Conservation (phyloP, 2,329 filamentous ascomycete species). For the Diaporthe nobilis region DNA sequence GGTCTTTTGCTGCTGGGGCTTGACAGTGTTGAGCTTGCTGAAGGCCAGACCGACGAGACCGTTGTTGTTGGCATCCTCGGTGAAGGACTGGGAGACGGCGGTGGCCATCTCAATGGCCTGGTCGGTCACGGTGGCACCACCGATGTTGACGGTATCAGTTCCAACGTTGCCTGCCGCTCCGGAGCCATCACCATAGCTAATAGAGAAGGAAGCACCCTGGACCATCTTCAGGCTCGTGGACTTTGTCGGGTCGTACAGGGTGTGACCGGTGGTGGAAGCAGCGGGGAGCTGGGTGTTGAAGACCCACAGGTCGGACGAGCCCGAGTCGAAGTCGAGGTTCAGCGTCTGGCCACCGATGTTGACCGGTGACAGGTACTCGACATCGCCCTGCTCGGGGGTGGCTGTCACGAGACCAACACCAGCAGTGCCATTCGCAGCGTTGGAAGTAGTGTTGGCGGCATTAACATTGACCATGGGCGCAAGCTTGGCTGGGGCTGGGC, state of each 20-base stretch:
- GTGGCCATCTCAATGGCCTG: constrained; percentile 80
- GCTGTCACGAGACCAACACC: constrained; percentile 73
- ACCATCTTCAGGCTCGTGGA: constrained; percentile 53
- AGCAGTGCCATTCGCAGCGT: constrained; percentile 40
- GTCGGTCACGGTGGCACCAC: constrained; percentile 70
- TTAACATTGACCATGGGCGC: not conserved
- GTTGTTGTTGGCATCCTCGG: constrained; percentile 71
- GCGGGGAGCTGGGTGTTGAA: constrained; percentile 73
- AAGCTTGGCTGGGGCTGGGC: constrained; percentile 16
- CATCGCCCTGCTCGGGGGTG: constrained; percentile 74
- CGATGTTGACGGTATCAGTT: constrained; percentile 77
- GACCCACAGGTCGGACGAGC: constrained; percentile 82
- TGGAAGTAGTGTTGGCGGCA: constrained; percentile 46
- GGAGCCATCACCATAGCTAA: constrained; percentile 79
- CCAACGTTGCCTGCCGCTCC: constrained; percentile 75
- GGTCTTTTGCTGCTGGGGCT: constrained; percentile 75
- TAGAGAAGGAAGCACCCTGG: constrained; percentile 68
- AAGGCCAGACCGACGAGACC: constrained; percentile 81
- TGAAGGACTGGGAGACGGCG: constrained; percentile 69
- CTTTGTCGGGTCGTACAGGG: constrained; percentile 54
- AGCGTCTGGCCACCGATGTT: constrained; percentile 78
- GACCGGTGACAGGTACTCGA: constrained; percentile 79
- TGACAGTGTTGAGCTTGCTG: constrained; percentile 74
- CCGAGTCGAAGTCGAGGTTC: constrained; percentile 82
- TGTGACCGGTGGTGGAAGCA: constrained; percentile 62